These are phyloP conservation scores for Cutaneotrichosporon spelunceum DNA, from an alignment of 1,284 basidiomycete genomes.

Conservation along the genomic window DNA sequence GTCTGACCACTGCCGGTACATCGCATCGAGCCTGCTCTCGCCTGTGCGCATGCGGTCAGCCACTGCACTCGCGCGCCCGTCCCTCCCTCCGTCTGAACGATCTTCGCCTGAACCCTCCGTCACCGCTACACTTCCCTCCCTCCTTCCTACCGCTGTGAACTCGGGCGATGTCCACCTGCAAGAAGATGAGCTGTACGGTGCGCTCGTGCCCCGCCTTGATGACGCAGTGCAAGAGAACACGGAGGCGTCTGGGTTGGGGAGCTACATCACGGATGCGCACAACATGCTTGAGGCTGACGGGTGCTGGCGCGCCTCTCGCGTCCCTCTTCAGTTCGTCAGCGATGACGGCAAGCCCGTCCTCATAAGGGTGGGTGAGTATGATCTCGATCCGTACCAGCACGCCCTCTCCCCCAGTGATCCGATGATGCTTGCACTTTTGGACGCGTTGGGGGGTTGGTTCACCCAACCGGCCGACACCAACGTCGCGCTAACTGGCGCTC, in stretches of 20 bases:
- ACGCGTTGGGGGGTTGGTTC: constrained; percentile 72
- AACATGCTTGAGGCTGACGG: constrained; percentile 31
- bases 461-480: constrained; percentile 81
- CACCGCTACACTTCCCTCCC: neutral
- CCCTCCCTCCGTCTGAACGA: constrained; percentile 21
- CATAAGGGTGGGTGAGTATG: constrained; percentile 21
- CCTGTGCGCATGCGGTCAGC: constrained; percentile 66
- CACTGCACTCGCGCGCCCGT: constrained; percentile 26
- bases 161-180: constrained; percentile 35
- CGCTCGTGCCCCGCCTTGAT: constrained; percentile 74
- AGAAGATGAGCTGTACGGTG: constrained; percentile 65
- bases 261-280: constrained; percentile 41
- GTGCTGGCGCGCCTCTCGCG: constrained; percentile 31
- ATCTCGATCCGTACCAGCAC: constrained; percentile 52
- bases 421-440: constrained; percentile 67
- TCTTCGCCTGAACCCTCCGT: neutral
- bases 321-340: constrained; percentile 26
- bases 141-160: constrained; percentile 24
- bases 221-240: constrained; percentile 68
- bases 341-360: constrained; percentile 27
- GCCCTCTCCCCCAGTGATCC: constrained; percentile 74
- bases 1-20: constrained; percentile 64
- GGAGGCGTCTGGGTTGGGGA: constrained; percentile 70
- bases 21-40: constrained; percentile 64
- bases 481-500: constrained; percentile 76